Evolutionary conservation across 768 basidiomycete species (phyloP).

Genomic region (Termitomyces bulborhizus): DNA sequence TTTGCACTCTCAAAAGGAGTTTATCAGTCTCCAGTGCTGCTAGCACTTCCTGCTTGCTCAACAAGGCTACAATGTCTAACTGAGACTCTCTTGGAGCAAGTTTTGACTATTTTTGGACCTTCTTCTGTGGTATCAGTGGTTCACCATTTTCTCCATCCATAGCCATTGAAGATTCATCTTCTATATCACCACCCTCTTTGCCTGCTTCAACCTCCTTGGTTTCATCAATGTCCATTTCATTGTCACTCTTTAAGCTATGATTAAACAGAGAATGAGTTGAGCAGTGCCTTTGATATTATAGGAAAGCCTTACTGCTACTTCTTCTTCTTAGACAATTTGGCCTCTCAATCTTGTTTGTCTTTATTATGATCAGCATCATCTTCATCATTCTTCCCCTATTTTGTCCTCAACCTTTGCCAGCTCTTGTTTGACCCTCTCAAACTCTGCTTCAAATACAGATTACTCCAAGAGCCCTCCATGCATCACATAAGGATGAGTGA

Average conservation of each 20-base stretch:
- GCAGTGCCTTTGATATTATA: background rate
- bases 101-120: constrained; percentile 36
- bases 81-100: constrained; percentile 62
- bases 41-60: constrained; percentile 65
- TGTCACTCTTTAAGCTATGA: constrained; percentile 27
- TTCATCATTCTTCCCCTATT: constrained; percentile 40
- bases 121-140: constrained; percentile 29
- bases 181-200: constrained; percentile 26
- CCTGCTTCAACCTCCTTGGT: constrained; percentile 20
- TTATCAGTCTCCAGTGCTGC: constrained; percentile 64
- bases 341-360: constrained; percentile 20
- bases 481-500: constrained; percentile 84
- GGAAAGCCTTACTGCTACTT: constrained; percentile 19
- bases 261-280: background rate
- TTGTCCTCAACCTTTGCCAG: constrained; percentile 64
- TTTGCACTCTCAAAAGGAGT: constrained; percentile 68
- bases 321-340: constrained; percentile 21
- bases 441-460: constrained; percentile 68
- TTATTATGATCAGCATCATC: constrained; percentile 25
- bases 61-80: constrained; percentile 60
- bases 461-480: constrained; percentile 78
- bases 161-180: constrained; percentile 24
- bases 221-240: constrained; percentile 57
- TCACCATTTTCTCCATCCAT: constrained; percentile 32
- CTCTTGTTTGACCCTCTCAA: constrained; percentile 54